phyloP scores from a whole-genome alignment of 257 asterid species.

The Capsicum baccatum region DNA sequence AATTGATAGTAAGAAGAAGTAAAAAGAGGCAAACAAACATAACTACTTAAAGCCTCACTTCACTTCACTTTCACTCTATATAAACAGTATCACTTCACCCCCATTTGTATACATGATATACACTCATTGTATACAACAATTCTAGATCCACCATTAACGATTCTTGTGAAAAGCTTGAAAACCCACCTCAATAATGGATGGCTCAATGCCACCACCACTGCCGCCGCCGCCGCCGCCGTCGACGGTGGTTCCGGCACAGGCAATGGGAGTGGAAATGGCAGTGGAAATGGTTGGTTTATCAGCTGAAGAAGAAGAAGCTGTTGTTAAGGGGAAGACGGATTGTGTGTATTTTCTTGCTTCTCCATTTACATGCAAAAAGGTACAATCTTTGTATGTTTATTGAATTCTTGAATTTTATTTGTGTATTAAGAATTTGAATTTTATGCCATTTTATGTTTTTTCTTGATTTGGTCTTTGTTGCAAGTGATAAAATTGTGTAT shows the following conservation, averaged over 20 bases:
- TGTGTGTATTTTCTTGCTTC: conserved; percentile 74
- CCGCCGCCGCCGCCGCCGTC: too few relatives aligned
- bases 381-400: not conserved
- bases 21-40: too few relatives aligned
- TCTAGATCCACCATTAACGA: not conserved
- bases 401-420: not conserved
- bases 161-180: not conserved
- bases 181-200: not conserved
- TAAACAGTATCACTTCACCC: not conserved
- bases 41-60: not conserved
- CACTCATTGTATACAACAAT: not conserved
- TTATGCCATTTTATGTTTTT: not conserved
- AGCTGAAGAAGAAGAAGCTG: conserved; percentile 65
- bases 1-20: too few relatives aligned
- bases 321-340: conserved; percentile 59
- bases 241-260: not conserved
- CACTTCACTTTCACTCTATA: not conserved
- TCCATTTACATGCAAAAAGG: conserved; percentile 75
- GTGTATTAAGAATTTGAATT: not conserved
- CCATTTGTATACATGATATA: not conserved
- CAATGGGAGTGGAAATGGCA: not conserved
- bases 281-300: conserved; percentile 19
- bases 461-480: not conserved
- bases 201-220: not conserved
- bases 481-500: too few relatives aligned